Evolutionary conservation across 805 yeast genomes (phyloP).

Genomic region (Hanseniaspora occidentalis): DNA sequence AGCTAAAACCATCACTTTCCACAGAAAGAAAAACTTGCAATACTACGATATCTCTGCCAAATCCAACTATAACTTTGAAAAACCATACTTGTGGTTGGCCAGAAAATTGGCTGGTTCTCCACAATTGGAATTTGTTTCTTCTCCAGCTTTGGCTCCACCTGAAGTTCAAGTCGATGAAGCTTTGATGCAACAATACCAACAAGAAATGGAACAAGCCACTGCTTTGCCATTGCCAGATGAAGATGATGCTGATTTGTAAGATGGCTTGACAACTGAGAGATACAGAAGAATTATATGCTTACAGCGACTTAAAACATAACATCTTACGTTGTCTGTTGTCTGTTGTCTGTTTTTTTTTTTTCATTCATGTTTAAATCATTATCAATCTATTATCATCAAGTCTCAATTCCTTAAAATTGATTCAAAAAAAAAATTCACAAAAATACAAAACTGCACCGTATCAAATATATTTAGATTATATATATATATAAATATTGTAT

Average conservation of each 20-base stretch:
- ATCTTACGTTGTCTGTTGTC: not conserved
- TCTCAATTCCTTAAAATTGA: no score
- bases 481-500: no score
- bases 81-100: conserved; percentile 99
- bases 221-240: conserved; percentile 99
- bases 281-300: no score
- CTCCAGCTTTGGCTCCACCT: conserved; percentile 99
- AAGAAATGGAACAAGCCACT: conserved; percentile 98
- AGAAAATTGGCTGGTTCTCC: conserved; percentile 98
- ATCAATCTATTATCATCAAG: no score
- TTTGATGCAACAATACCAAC: conserved; percentile 96
- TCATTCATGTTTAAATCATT: no score
- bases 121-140: conserved; percentile 94
- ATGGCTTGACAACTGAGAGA: no score
- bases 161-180: conserved; percentile 96
- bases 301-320: no score
- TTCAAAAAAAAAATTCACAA: no score
- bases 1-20: conserved; percentile 99
- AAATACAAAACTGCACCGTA: no score
- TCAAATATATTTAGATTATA: no score
- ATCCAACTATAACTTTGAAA: conserved; percentile 98
- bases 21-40: conserved; percentile 99
- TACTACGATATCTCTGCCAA: conserved; percentile 99
- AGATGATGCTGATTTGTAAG: conserved; percentile 97
- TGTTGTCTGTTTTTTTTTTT: no score